These are phyloP conservation scores for Kluyveromyces nonfermentans DNA, from an alignment of 805 yeast species.

Conservation along the genomic window DNA sequence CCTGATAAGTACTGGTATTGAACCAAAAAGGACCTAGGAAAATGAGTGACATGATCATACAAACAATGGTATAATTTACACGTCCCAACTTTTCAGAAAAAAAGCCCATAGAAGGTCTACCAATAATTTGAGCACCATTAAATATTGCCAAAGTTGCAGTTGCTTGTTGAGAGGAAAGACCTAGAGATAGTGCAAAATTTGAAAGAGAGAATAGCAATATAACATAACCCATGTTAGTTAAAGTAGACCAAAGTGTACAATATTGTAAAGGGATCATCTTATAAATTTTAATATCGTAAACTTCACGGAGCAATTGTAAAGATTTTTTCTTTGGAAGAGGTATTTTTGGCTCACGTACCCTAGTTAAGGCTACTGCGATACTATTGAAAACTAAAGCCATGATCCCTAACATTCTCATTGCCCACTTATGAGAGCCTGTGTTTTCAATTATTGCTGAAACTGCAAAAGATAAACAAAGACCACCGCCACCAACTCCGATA, in stretches of 20 bases:
- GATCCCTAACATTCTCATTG: conserved; percentile 37
- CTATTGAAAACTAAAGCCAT: conserved; percentile 30
- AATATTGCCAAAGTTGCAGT: conserved; percentile 37
- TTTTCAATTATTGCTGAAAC: conserved; percentile 35
- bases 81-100: conserved; percentile 38
- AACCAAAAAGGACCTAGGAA: conserved; percentile 34
- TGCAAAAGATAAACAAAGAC: conserved; percentile 35
- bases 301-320: conserved; percentile 24
- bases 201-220: conserved; percentile 39
- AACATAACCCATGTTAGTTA: conserved; percentile 33
- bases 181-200: conserved; percentile 39
- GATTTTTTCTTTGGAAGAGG: conserved; percentile 18
- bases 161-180: conserved; percentile 36
- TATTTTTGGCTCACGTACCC: conserved; percentile 34
- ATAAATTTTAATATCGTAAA: conserved; percentile 30
- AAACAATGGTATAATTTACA: conserved; percentile 34
- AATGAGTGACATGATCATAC: conserved; percentile 24
- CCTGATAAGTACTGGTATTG: conserved; percentile 28
- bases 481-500: conserved; percentile 46
- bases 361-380: conserved; percentile 35
- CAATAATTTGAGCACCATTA: conserved; percentile 39
- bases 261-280: conserved; percentile 25
- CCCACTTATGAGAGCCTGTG: conserved; percentile 39
- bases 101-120: conserved; percentile 41
- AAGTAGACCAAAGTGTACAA: conserved; percentile 31